These are phyloP conservation scores for Cyphellophora attinorum DNA, from an alignment of 2,329 filamentous ascomycete genomes.

Conservation along the genomic window DNA sequence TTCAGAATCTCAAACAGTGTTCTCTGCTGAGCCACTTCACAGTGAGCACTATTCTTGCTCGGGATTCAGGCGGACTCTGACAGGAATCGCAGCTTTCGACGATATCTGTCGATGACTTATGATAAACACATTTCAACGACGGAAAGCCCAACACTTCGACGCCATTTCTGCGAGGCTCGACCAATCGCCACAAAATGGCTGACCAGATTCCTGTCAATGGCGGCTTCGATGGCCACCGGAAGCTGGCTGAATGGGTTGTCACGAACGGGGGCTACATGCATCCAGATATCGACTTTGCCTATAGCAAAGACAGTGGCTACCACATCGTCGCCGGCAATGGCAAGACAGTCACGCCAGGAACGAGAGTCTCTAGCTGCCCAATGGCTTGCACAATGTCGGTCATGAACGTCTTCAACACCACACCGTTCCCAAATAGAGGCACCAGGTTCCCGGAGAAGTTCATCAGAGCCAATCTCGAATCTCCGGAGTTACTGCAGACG, in stretches of 20 bases:
- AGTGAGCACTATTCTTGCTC: no score
- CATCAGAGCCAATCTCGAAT: slow-evolving; percentile 6
- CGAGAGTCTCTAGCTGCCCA: slow-evolving; percentile 16
- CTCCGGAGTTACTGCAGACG: slow-evolving; percentile 14
- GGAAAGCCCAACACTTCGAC: no score
- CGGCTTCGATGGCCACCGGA: slow-evolving; percentile 11
- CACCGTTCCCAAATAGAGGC: slow-evolving; percentile 17
- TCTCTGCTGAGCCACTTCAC: no score
- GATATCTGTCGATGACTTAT: no score
- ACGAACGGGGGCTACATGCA: slow-evolving; percentile 14
- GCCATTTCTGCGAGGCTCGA: no score
- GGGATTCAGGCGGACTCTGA: no score
- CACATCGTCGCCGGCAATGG: slow-evolving; percentile 14
- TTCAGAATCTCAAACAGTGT: no score
- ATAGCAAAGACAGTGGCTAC: slow-evolving; percentile 15
- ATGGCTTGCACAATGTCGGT: slow-evolving; percentile 16
- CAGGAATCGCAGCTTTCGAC: no score
- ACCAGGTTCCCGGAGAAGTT: slow-evolving; percentile 16
- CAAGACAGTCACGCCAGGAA: slow-evolving; percentile 7
- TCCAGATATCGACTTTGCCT: slow-evolving; percentile 13
- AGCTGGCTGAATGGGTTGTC: slow-evolving; percentile 16
- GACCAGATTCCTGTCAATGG: no score
- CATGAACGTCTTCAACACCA: slow-evolving; percentile 17
- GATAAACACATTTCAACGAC: no score
- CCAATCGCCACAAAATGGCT: no score